Evolutionary conservation across 768 basidiomycete species (phyloP).

Genomic region (Agaricus bisporus): DNA sequence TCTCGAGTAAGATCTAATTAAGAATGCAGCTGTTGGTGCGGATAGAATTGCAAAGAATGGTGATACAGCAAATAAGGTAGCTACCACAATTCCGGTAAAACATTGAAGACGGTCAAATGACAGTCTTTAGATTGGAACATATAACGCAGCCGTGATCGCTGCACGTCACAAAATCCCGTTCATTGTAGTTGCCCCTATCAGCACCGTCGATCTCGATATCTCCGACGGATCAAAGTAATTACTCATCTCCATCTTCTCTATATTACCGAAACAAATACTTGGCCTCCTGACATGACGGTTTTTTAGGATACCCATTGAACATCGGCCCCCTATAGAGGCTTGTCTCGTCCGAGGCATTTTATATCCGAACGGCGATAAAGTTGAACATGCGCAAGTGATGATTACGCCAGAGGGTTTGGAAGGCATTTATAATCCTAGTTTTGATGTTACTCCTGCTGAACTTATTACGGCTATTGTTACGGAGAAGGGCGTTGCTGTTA

Average conservation of each 20-base stretch:
- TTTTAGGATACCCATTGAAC: constrained; percentile 82
- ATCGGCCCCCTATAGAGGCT: constrained; percentile 82
- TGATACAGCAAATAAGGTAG: constrained; percentile 91
- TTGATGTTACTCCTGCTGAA: constrained; percentile 93
- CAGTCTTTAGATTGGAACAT: constrained; percentile 73
- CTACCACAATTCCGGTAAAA: constrained; percentile 7
- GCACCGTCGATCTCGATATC: constrained; percentile 83
- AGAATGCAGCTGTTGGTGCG: constrained; percentile 65
- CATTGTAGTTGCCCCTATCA: constrained; percentile 89
- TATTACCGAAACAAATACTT: background rate
- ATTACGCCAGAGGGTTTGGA: constrained; percentile 66
- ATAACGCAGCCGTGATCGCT: constrained; percentile 92
- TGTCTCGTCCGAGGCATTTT: constrained; percentile 81
- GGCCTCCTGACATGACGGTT: constrained; percentile 4
- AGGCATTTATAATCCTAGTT: constrained; percentile 87
- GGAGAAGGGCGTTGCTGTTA: constrained; percentile 88
- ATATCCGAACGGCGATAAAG: constrained; percentile 44
- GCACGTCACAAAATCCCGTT: constrained; percentile 85
- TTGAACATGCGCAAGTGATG: constrained; percentile 73
- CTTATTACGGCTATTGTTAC: constrained; percentile 94
- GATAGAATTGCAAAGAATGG: constrained; percentile 90
- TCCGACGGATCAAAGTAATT: constrained; percentile 57
- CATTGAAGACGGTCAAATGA: background rate
- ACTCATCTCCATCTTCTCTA: constrained; percentile 10
- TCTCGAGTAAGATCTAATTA: background rate